Evolutionary conservation across 2,329 filamentous ascomycete species (phyloP), one percentile per base, ranked within the genome.

Genomic region (Colletotrichum tanaceti): DNA sequence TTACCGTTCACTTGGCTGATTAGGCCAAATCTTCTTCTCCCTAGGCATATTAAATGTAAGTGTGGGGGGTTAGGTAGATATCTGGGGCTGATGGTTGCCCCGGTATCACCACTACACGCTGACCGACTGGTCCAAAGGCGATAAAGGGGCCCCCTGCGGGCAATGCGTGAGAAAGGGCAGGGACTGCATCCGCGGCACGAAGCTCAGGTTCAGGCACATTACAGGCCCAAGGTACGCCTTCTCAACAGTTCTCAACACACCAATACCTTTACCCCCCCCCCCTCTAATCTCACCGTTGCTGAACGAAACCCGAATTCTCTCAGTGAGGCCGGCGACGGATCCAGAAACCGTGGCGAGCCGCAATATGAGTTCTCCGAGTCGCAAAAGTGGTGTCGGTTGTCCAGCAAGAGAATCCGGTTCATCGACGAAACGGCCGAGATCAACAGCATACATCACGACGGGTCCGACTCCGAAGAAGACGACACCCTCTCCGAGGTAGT

Each of bases 41-140:
- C 13, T n/a, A 66, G 63, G 6, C 63, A 66, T 57, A 63, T 66
- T 10, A 62, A 66, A 52, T 63, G 63, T 66, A 7, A 63, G 63
- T 66, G 14, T n/a, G 43, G 32, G 22, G 38, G 44, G n/a, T n/a
- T n/a, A n/a, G n/a, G n/a, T 49, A 13, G 0, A 43, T 10, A 22
- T 20, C 46, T 28, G 47, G 47, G 47, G 14, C 20, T 32, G 24
- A 38, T 35, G 14, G 2, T 13, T 20, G 11, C 5, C 10, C 20
- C 50, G 0, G 20, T 32, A 39, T 22, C 28, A 14, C 20, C 6
- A 41, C 13, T 13, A 6, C 16, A 6, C 20, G 10, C 50, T 53
- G 50, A 53, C 22, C 18, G 24, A 20, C 24, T 28, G 5, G 16
- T 13, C 9, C 41, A 18, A 2, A 66, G 63, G 63, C n/a, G 58